These are phyloP conservation scores for Thelonectria discophora DNA, from an alignment of 2,329 filamentous ascomycete species.

Conservation along the genomic window DNA sequence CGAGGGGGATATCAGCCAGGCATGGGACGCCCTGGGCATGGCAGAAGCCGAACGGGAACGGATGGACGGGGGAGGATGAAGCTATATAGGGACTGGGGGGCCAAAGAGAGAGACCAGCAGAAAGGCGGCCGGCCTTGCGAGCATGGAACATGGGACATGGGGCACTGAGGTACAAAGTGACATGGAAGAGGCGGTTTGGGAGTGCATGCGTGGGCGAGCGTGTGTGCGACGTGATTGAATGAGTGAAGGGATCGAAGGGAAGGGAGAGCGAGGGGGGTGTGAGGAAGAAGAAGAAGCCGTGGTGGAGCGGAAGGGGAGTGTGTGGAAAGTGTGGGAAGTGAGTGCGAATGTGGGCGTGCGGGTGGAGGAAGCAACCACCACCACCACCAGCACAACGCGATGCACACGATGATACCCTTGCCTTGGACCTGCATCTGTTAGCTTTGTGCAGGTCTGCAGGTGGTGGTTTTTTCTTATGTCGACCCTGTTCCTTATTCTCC, in stretches of 20 bases:
- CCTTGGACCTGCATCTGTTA: background rate
- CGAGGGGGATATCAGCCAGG: constrained; percentile 35
- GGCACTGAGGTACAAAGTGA: background rate
- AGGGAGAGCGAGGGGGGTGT: background rate
- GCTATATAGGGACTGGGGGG: constrained; percentile 43
- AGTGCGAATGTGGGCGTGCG: background rate
- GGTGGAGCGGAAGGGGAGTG: background rate
- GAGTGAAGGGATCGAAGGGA: background rate
- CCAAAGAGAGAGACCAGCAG: background rate
- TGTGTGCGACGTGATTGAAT: background rate
- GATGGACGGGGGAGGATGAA: constrained; percentile 35
- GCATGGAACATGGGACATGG: constrained; percentile 13
- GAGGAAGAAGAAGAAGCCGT: background rate
- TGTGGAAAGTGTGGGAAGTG: too few relatives aligned
- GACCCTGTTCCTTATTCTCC: background rate
- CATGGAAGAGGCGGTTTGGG: too few relatives aligned
- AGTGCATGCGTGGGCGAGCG: too few relatives aligned
- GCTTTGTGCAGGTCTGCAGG: background rate
- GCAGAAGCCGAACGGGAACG: constrained; percentile 30
- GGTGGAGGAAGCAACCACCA: background rate
- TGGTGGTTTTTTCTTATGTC: background rate
- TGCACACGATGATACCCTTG: too few relatives aligned
- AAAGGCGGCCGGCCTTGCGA: constrained; percentile 1
- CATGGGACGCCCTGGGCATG: constrained; percentile 38
- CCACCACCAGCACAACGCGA: too few relatives aligned